phyloP scores from a whole-genome alignment of 208 protist species.

The Lotmaria passim region DNA sequence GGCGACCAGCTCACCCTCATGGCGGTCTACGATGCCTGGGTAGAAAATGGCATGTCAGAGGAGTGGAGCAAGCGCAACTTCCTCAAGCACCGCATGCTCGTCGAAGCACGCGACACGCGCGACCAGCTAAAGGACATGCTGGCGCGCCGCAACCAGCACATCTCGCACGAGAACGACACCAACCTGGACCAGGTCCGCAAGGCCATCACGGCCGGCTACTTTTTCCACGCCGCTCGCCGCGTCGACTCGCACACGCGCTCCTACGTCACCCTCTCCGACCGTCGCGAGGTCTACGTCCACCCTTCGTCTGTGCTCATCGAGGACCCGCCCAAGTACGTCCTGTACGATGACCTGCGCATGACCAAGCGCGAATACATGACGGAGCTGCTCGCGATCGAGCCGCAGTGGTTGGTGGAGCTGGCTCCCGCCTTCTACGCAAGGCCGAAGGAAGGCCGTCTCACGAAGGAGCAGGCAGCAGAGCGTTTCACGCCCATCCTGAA shows the following conservation, averaged over 20 bases:
- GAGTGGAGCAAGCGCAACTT: conserved; percentile 98
- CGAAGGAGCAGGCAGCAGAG: conserved; percentile 81
- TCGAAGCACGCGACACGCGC: conserved; percentile 96
- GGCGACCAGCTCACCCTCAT: conserved; percentile 98
- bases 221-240: conserved; percentile 96
- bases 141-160: conserved; percentile 93
- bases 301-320: conserved; percentile 86
- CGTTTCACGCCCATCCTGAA: conserved; percentile 86
- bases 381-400: conserved; percentile 92
- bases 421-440: conserved; percentile 93
- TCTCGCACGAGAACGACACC: conserved; percentile 92
- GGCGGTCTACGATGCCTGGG: conserved; percentile 94
- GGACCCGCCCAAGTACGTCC: conserved; percentile 94
- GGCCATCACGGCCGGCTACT: conserved; percentile 98
- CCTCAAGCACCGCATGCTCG: conserved; percentile 96
- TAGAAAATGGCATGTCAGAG: conserved; percentile 90
- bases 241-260: conserved; percentile 75
- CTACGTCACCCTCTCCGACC: conserved; percentile 87
- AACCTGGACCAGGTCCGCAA: conserved; percentile 93
- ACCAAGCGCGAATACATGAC: conserved; percentile 98
- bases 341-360: conserved; percentile 98
- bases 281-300: conserved; percentile 90
- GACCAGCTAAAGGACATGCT: conserved; percentile 97
- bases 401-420: conserved; percentile 94
- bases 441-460: conserved; percentile 73